phyloP scores from a whole-genome alignment of 2,329 filamentous ascomycete species.

The Aspergillus costaricaensis region DNA sequence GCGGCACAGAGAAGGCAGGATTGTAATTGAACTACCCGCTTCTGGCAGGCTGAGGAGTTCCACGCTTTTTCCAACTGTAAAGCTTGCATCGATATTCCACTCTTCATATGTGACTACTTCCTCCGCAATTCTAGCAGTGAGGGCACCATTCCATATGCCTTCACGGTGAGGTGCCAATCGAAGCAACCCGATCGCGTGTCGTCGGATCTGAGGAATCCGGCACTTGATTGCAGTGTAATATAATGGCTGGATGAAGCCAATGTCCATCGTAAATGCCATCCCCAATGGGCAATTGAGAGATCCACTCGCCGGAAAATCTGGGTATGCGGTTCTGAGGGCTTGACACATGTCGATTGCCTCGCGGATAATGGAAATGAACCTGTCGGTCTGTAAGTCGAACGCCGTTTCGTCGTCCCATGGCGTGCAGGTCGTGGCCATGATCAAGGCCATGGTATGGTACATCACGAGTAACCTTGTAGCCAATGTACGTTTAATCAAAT shows the following conservation, averaged over 20 bases:
- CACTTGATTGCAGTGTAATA: slow-evolving; percentile 38
- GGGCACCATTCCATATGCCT: slow-evolving; percentile 9
- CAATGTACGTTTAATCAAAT: not conserved
- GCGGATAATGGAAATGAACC: slow-evolving; percentile 23
- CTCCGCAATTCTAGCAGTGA: slow-evolving; percentile 5
- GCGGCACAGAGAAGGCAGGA: not conserved
- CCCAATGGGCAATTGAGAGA: not conserved
- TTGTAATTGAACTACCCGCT: not conserved
- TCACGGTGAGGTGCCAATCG: slow-evolving; percentile 8
- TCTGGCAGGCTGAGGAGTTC: not conserved
- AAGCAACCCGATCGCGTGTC: slow-evolving; percentile 22
- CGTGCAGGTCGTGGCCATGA: slow-evolving; percentile 39
- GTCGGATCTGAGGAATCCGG: slow-evolving; percentile 32
- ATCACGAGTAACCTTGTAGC: slow-evolving; percentile 33
- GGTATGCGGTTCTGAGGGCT: slow-evolving; percentile 13
- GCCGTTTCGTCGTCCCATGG: slow-evolving; percentile 30
- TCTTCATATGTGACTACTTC: slow-evolving; percentile 9
- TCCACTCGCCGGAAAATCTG: not conserved
- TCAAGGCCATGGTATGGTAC: slow-evolving; percentile 48
- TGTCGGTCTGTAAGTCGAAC: slow-evolving; percentile 26
- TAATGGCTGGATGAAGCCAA: slow-evolving; percentile 35
- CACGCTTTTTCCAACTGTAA: not conserved
- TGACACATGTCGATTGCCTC: not conserved
- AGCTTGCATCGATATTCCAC: not conserved
- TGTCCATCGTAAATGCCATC: slow-evolving; percentile 27